A percentile compares a stretch with the other conserved stretches of the same genome.
These are phyloP conservation scores for Annona cherimola DNA, from an alignment of 164 flowering plant species.

Conservation along the genomic window DNA sequence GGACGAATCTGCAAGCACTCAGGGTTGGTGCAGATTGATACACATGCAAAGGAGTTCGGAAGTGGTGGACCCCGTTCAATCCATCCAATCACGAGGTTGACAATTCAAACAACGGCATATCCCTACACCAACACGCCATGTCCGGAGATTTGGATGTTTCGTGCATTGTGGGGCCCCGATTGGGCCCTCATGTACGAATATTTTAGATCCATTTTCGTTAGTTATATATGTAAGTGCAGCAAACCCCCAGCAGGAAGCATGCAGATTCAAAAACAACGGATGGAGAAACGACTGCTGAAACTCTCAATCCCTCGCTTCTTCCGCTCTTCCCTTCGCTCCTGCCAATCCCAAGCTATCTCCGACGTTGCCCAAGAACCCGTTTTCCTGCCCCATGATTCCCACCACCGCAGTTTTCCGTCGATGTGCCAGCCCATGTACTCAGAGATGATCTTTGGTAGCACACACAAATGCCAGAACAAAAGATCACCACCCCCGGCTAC, in stretches of 20 bases:
- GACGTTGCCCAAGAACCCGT: slow-evolving; percentile 36
- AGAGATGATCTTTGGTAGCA: background rate
- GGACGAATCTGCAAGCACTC: too few species aligned
- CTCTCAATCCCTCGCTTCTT: slow-evolving; percentile 46
- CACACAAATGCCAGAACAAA: background rate
- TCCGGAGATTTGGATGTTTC: background rate
- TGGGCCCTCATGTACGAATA: background rate
- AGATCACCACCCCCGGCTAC: slow-evolving; percentile 5
- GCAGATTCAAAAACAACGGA: slow-evolving; percentile 6
- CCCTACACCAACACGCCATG: background rate
- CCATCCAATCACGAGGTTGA: background rate
- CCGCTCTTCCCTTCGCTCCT: slow-evolving; percentile 45
- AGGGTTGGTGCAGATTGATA: too few species aligned
- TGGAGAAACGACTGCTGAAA: slow-evolving; percentile 49
- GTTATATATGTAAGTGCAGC: background rate
- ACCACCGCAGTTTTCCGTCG: slow-evolving; percentile 24
- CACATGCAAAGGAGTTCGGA: background rate
- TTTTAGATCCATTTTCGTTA: background rate
- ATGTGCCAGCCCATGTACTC: slow-evolving; percentile 25
- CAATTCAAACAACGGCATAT: too few species aligned
- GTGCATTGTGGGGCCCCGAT: background rate
- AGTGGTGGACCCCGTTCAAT: background rate
- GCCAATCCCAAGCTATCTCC: slow-evolving; percentile 36
- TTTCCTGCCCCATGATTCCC: slow-evolving; percentile 17
- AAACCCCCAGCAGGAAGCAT: background rate